Conservation (phyloP, 495 filamentous ascomycete species). For the Tuber brumale region DNA sequence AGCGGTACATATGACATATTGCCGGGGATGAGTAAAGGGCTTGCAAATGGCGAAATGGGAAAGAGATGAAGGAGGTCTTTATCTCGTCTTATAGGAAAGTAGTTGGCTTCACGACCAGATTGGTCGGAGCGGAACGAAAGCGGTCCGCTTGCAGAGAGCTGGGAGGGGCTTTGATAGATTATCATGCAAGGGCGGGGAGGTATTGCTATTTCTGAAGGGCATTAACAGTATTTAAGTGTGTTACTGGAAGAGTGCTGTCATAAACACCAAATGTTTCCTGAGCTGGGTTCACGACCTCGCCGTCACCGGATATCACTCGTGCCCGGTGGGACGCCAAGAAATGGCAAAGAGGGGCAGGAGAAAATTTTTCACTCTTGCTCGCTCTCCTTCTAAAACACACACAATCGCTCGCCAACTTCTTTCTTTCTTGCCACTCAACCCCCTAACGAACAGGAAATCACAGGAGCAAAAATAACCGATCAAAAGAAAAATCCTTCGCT, state of each 20-base stretch:
- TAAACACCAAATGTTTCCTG: too few relatives aligned
- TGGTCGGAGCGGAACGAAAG: not conserved
- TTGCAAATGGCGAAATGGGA: constrained; percentile 39
- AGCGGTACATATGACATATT: constrained; percentile 48
- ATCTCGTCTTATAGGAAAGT: constrained; percentile 50
- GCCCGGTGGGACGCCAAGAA: too few relatives aligned
- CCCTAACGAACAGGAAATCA: too few relatives aligned
- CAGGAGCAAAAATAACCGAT: too few relatives aligned
- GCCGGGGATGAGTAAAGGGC: constrained; percentile 41
- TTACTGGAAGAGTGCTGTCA: not conserved
- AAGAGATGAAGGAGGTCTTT: constrained; percentile 49
- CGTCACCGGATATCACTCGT: too few relatives aligned
- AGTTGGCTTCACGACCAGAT: constrained; percentile 48
- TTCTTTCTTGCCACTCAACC: too few relatives aligned
- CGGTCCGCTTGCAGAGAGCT: not conserved
- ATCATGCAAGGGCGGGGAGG: not conserved
- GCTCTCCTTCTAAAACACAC: too few relatives aligned
- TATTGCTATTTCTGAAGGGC: not conserved
- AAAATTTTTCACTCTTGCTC: too few relatives aligned
- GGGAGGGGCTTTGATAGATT: not conserved
- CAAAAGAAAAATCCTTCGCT: too few relatives aligned
- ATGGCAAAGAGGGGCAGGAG: too few relatives aligned
- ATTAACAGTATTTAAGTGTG: not conserved
- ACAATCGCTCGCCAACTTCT: too few relatives aligned
- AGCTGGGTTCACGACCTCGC: too few relatives aligned